Evolutionary conservation across 768 basidiomycete genomes (phyloP).

Genomic region (Calocybe indica): DNA sequence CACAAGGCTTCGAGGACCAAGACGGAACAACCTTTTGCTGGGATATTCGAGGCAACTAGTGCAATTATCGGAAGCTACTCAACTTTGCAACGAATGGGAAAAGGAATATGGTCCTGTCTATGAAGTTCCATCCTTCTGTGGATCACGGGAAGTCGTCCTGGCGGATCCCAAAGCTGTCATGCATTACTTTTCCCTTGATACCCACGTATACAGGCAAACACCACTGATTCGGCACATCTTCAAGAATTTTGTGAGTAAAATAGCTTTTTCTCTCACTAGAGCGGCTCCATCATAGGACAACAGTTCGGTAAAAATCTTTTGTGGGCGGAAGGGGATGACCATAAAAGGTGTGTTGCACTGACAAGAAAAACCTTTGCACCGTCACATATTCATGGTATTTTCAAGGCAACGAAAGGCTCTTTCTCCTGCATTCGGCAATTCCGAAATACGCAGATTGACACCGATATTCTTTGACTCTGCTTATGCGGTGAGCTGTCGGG

Average conservation of each 20-base stretch:
- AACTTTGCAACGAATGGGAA: slow-evolving; percentile 17
- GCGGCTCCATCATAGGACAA: not conserved
- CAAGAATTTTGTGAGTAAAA: slow-evolving; percentile 15
- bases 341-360: slow-evolving; percentile 25
- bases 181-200: slow-evolving; percentile 19
- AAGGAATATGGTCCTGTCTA: slow-evolving; percentile 19
- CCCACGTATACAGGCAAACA: slow-evolving; percentile 16
- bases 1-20: no score
- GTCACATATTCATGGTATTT: not conserved
- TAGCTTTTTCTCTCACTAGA: not conserved
- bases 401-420: slow-evolving; percentile 33
- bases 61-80: not conserved
- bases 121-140: slow-evolving; percentile 12
- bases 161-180: slow-evolving; percentile 19
- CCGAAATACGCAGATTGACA: slow-evolving; percentile 29
- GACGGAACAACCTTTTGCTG: no score
- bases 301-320: slow-evolving; percentile 31
- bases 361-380: not conserved
- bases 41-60: no score
- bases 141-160: slow-evolving; percentile 16
- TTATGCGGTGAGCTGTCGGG: slow-evolving; percentile 25
- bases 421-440: slow-evolving; percentile 33
- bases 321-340: slow-evolving; percentile 35
- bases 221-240: slow-evolving; percentile 17
- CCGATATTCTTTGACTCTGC: slow-evolving; percentile 33